Evolutionary conservation across 768 basidiomycete genomes (phyloP), one percentile per base, ranked within the genome.

Genomic region (Termitomyces sp.): DNA sequence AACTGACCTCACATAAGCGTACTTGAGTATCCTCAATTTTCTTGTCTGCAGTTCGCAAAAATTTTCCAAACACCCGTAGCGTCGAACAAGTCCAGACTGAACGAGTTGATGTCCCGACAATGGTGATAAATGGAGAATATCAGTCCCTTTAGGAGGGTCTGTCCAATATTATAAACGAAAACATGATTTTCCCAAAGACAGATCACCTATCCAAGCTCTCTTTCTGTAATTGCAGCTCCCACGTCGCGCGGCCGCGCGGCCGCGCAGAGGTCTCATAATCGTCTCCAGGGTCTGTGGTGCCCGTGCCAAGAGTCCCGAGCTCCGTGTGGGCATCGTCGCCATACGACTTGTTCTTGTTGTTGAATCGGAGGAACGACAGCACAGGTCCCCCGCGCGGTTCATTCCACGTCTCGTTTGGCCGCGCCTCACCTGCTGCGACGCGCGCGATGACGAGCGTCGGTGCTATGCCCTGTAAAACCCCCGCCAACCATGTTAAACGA

Each of bases 391-490:
- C 26, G 4, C 41, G 52, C 18, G 59, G 2, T 1, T 60, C 59
- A 20, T 58, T 62, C 63, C 63, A 64, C 13, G 58, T 56, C 14
- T 62, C 36, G 36, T 64, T 48, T 20, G 61, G 61, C 4, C 61
- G 61, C 1, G 61, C 50, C 10, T 60, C 61, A 4, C 63, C 63
- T 33, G 54, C 60, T 28, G 63, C 63, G 36, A 62, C 63, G 28
- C 63, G 63, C 3, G 63, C 55, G 7, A 64, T 60, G 32, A 64
- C 57, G 33, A 64, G 60, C 33, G 63, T 64, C 32, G 63, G 63
- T 18, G 63, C 63, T 18, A 64, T 64, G 20, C 63, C 63, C 63
- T 61, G 23, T 12, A 33, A 6, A 12, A 40, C 10, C 32, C 18
- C 23, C 36, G 32, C 35, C 35, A 1, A 9, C 26, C 2, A 38